Evolutionary conservation across 345 rosid genomes (phyloP), one percentile per base, ranked within the genome.

Genomic region (Pistacia atlantica): DNA sequence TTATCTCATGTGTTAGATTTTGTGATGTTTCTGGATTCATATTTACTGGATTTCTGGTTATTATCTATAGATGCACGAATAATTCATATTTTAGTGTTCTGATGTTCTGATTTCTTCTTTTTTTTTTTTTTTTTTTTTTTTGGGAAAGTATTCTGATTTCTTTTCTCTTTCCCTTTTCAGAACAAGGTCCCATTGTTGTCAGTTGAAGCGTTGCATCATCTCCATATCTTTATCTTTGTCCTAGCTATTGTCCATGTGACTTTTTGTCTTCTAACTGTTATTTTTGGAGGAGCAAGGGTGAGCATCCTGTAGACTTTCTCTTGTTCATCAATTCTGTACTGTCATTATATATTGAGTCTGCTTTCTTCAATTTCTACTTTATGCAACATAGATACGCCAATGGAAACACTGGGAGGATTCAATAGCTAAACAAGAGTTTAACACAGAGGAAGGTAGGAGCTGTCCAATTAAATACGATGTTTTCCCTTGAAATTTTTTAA

Each of bases 371-470:
- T 31, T 11, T 1, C 57, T 72, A 60, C 7, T 78, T 33, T 67
- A 52, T 63, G 25, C 72, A 71, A 75, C 82, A 76, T 60, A 95
- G 98, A 91, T 93, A 49, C 88, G 86, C 25, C 93, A 89, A 70
- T 95, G 98, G 98, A 90, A 91, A 82, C 78, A 51, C 75, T 91
- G 97, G 98, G 98, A 95, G 81, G 86, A 86, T 78, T 64, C 82
- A 5, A 87, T 86, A 67, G 70, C 83, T 17, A 78, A 79, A 65
- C 80, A 81, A 51, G 77, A 79, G 61, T 77, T 38, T 75, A 90
- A 89, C 80, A 37, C 90, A 20, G 86, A 82, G 13, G 49, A 86
- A 31, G 87, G 99, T 91, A 85, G 65, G 45, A 22, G 22, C 12
- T 62, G 56, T 69, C 38, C 45, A 18, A 51, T 18, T 22, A 65